Base-by-base conservation (phyloP, 1,284 basidiomycete species). In the Cryptococcus sp. region DNA sequence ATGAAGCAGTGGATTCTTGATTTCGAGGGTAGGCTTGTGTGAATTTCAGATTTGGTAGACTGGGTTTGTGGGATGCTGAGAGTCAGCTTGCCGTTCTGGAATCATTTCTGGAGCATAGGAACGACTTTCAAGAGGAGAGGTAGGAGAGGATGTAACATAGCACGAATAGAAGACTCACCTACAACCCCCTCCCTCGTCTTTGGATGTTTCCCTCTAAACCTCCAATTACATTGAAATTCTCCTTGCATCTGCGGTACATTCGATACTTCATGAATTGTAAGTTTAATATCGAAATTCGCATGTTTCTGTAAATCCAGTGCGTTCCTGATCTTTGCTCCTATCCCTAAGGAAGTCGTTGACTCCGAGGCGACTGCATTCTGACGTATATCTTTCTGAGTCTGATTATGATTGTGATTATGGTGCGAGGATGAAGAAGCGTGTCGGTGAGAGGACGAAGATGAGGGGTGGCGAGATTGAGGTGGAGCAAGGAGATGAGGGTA, bases 221-320 rank as follows among this genome's bases (percentile, higher is more conserved):
- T 70, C 64, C 66, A 73, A 7, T 54, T 50, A 2, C 66, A 63
- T 2, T 56, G 55, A 52, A 72, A 73, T 28, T 67, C 55, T 16
- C 71, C 71, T 21, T 59, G 54, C 9, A 71, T 48, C 48, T 70
- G 67, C 4, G 71, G 71, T 1, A 73, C 63, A 54, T 73, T 70
- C n/a, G 54, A 61, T 37, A 73, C 48, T 45, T 70, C 67, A 42
- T 73, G 66, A 7, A 73, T 60, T 4, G 54, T 57, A 14, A 73
- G 58, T 7, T 51, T 54, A n/a, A 56, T 63, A 7, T 54, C 50
- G 41, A 73, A 73, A 14, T 60, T 47, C 9, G 70, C 66, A 36
- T 60, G 48, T 34, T 60, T 61, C 18, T 57, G 48, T 25, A 52
- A 36, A 37, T 70, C 67, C 32, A 70, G 65, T 49, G 70, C 57